Percentiles rank a stretch among this genome's conserved stretches.
phyloP scores from a whole-genome alignment of 495 filamentous ascomycete species.

The Massariosphaeria phaeospora region DNA sequence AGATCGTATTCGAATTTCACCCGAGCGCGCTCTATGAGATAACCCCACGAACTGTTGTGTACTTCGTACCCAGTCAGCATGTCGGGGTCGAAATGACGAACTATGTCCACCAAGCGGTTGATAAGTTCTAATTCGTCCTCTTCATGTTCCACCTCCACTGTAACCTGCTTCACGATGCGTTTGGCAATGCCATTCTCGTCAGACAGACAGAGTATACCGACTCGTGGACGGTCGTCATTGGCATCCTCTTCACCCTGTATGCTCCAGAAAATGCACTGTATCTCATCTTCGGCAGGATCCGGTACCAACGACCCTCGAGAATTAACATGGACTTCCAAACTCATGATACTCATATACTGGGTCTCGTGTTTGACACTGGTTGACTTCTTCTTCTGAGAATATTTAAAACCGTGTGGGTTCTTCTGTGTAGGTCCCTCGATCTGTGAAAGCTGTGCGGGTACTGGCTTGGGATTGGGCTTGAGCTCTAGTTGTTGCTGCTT shows the following conservation, averaged over 20 bases:
- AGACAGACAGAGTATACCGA: slow-evolving; percentile 66
- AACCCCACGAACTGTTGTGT: slow-evolving; percentile 89
- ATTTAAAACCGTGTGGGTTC: slow-evolving; percentile 78
- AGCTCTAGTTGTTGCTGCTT: neutral
- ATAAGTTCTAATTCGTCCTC: slow-evolving; percentile 77
- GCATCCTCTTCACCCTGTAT: slow-evolving; percentile 66
- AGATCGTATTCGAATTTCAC: slow-evolving; percentile 85
- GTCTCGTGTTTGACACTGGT: slow-evolving; percentile 77
- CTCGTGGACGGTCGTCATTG: slow-evolving; percentile 50
- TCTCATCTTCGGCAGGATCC: slow-evolving; percentile 84
- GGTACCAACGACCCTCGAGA: slow-evolving; percentile 74
- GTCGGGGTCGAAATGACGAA: slow-evolving; percentile 79
- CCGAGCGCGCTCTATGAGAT: slow-evolving; percentile 82
- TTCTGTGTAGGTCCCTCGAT: slow-evolving; percentile 86
- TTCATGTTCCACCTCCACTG: slow-evolving; percentile 66
- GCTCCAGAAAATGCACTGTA: slow-evolving; percentile 89
- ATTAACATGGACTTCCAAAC: slow-evolving; percentile 91
- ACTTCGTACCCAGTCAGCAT: slow-evolving; percentile 95
- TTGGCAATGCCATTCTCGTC: slow-evolving; percentile 48
- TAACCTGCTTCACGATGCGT: slow-evolving; percentile 49
- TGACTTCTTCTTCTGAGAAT: slow-evolving; percentile 70
- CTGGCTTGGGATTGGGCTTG: slow-evolving; percentile 10
- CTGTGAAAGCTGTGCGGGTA: slow-evolving; percentile 59
- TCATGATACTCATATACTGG: slow-evolving; percentile 96
- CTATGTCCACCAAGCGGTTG: slow-evolving; percentile 76